These are phyloP conservation scores for Suillus cothurnatus DNA, from an alignment of 768 basidiomycete genomes.

Conservation along the genomic window DNA sequence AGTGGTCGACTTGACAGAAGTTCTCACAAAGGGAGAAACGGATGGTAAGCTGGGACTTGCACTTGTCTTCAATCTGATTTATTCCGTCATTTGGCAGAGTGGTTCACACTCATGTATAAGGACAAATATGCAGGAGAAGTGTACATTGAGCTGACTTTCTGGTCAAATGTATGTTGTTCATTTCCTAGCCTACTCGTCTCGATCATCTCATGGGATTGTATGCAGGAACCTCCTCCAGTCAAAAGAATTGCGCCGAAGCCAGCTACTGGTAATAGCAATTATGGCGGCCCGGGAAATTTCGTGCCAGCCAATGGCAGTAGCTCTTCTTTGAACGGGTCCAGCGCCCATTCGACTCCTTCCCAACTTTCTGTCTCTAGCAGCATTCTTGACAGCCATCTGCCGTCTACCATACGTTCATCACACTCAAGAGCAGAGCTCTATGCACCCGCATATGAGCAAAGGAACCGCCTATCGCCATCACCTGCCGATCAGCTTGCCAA, in stretches of 20 bases:
- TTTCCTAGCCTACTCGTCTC: slow-evolving; percentile 10
- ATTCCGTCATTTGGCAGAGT: slow-evolving; percentile 57
- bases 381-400: slow-evolving; percentile 50
- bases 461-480: slow-evolving; percentile 38
- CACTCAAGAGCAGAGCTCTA: slow-evolving; percentile 72
- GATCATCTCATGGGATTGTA: slow-evolving; percentile 1
- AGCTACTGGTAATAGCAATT: slow-evolving; percentile 57
- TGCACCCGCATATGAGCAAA: slow-evolving; percentile 70
- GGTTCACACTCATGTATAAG: slow-evolving; percentile 90
- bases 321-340: slow-evolving; percentile 27
- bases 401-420: slow-evolving; percentile 63
- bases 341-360: slow-evolving; percentile 15
- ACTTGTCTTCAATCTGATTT: slow-evolving; percentile 11
- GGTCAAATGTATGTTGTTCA: slow-evolving; percentile 74
- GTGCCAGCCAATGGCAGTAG: slow-evolving; percentile 48
- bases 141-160: slow-evolving; percentile 96
- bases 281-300: slow-evolving; percentile 81
- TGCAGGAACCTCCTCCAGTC: slow-evolving; percentile 76
- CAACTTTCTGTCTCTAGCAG: slow-evolving; percentile 26
- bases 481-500: slow-evolving; percentile 55
- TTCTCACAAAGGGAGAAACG: slow-evolving; percentile 91
- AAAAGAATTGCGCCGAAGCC: slow-evolving; percentile 59
- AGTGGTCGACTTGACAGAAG: slow-evolving; percentile 85
- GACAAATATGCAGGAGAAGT: slow-evolving; percentile 95
- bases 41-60: slow-evolving; percentile 66